Evolutionary conservation across 164 flowering plant species (phyloP).

Genomic region (Chloranthus sessilifolius): DNA sequence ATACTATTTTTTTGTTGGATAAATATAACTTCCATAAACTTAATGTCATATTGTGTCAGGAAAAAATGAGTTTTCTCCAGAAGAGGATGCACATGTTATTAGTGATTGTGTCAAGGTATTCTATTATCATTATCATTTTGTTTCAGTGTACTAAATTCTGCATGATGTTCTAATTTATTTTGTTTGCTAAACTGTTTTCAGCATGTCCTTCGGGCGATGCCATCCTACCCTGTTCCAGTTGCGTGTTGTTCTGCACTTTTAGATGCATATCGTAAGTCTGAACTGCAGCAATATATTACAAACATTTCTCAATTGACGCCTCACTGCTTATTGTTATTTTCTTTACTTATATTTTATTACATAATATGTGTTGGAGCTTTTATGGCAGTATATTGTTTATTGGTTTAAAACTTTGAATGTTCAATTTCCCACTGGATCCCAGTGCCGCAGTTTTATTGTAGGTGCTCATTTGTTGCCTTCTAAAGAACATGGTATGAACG

Average conservation of each 20-base stretch:
- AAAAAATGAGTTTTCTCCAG: slow-evolving; percentile 66
- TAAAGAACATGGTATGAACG: too few relatives aligned
- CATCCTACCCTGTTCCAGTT: slow-evolving; percentile 96
- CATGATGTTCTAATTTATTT: slow-evolving; percentile 5
- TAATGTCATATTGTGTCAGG: slow-evolving; percentile 33
- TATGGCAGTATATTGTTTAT: too few relatives aligned
- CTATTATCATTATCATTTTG: slow-evolving; percentile 5
- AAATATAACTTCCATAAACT: background rate
- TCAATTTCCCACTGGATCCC: too few relatives aligned
- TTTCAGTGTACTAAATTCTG: background rate
- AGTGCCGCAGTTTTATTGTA: too few relatives aligned
- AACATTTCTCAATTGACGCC: too few relatives aligned
- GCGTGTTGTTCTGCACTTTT: slow-evolving; percentile 89
- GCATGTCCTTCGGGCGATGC: slow-evolving; percentile 87
- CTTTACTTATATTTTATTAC: too few relatives aligned
- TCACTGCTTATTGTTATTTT: too few relatives aligned
- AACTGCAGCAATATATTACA: too few relatives aligned
- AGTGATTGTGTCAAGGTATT: slow-evolving; percentile 93
- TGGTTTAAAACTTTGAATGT: too few relatives aligned
- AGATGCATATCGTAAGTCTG: slow-evolving; percentile 78
- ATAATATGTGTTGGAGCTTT: too few relatives aligned
- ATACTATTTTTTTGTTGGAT: background rate
- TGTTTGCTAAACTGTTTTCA: slow-evolving; percentile 21
- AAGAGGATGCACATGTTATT: slow-evolving; percentile 90
- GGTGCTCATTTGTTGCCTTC: too few relatives aligned